A percentile compares a stretch with the other conserved stretches of the same genome.
These are phyloP conservation scores for Trametopsis cervina DNA, from an alignment of 768 basidiomycete genomes.

Conservation along the genomic window DNA sequence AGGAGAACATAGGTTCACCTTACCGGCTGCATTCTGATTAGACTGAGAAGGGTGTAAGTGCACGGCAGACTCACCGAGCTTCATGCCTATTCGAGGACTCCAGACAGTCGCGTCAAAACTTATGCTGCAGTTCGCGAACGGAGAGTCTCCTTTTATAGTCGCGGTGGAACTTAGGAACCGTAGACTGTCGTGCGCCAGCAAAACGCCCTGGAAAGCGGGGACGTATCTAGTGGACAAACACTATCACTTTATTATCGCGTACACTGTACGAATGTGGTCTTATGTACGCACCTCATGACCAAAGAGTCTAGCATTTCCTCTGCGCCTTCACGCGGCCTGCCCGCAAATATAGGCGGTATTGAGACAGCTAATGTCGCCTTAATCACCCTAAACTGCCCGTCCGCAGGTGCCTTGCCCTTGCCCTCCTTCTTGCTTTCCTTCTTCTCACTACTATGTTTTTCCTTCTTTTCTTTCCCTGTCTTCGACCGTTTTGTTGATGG, in stretches of 20 bases:
- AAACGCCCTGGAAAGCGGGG: conserved; percentile 78
- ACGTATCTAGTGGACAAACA: conserved; percentile 60
- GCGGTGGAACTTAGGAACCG: conserved; percentile 59
- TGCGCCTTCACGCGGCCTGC: conserved; percentile 63
- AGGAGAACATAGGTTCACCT: conserved; percentile 81
- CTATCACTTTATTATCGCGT: conserved; percentile 3
- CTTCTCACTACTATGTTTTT: conserved; percentile 20
- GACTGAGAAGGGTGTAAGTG: too few species aligned
- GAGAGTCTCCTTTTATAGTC: conserved; percentile 73
- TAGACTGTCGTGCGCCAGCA: conserved; percentile 80
- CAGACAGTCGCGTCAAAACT: conserved; percentile 82
- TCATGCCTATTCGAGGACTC: conserved; percentile 80
- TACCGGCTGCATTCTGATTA: conserved; percentile 50
- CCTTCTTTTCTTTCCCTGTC: conserved; percentile 27
- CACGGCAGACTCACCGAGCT: conserved; percentile 46
- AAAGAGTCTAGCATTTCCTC: conserved; percentile 91
- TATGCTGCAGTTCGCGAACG: conserved; percentile 70
- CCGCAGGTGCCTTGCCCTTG: conserved; percentile 20
- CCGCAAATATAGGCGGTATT: conserved; percentile 76
- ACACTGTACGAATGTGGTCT: neutral
- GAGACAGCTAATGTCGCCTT: conserved; percentile 64
- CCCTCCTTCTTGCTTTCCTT: conserved; percentile 13
- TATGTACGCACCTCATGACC: conserved; percentile 75
- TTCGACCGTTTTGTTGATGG: conserved; percentile 28
- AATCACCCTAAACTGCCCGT: conserved; percentile 53